Base-by-base conservation (phyloP, 2,329 filamentous ascomycete species). In the Fusarium armeniacum region DNA sequence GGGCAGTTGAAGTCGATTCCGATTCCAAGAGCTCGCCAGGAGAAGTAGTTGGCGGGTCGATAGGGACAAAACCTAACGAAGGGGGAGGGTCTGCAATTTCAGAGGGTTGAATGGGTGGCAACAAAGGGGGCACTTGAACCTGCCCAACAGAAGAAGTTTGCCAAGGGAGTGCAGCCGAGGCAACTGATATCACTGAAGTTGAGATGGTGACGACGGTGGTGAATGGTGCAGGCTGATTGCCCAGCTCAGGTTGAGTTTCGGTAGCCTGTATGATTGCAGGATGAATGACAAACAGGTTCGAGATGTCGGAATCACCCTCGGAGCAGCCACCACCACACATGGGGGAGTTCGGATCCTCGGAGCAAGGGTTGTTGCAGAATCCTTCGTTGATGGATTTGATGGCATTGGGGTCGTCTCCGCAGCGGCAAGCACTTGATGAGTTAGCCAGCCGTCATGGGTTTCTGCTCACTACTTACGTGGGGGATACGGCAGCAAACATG, bases 281-380 rank as follows among this genome's bases (percentile, higher is more conserved):
- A 20, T 65, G 66, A 36, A 71, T 69, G 16, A 68, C 68, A 54
- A 80, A 81, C 28, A 81, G 67, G 46, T 78, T 81, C 36, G 77
- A 79, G 54, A 77, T 75, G 8, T 52, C 68, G 10, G 73, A 69
- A 7, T 65, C 65, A 12, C 76, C 71, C 5, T 72, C 51, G 13
- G 73, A 74, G 52, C 76, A 79, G 12, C 72, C 66, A 36, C 76
- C 76, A n/a, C 79, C 79, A 32, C 79, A 81, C 65, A 74, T 76
- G 15, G 78, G 77, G 18, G 75, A 62, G n/a, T 63, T 53, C 10
- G 72, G 66, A 41, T 76, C 73, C 28, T 73, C 67, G 57, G 73
- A 69, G 60, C 79, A 81, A 2, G 74, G 64, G 50, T 76, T 64
- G 55, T 80, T 75, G 64, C 79, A 81, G 20, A 68, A 67, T 30